Evolutionary conservation across 2,329 filamentous ascomycete genomes (phyloP).

Genomic region (Alternaria brassicae): DNA sequence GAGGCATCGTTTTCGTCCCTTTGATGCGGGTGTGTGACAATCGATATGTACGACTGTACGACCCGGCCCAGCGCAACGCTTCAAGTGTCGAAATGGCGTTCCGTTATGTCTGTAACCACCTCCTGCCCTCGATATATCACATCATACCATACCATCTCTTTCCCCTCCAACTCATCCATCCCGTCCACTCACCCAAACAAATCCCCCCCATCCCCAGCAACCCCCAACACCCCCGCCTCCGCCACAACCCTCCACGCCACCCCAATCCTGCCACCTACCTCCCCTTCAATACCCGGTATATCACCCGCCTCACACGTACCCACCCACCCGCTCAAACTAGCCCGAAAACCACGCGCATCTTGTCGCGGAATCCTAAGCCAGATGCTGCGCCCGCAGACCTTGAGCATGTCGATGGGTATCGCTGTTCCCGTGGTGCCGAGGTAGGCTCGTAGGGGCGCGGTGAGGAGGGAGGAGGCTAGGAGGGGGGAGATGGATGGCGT

Average conservation of each 20-base stretch:
- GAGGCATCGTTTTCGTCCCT: too few species aligned
- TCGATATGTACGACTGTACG: too few species aligned
- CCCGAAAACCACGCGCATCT: constrained; percentile 35
- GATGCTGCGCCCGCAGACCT: constrained; percentile 40
- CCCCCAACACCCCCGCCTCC: constrained; percentile 16
- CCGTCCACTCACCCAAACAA: background rate
- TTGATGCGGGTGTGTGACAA: too few species aligned
- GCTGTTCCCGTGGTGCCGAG: constrained; percentile 72
- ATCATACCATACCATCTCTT: too few species aligned
- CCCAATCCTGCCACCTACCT: constrained; percentile 16
- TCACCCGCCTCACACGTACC: constrained; percentile 32
- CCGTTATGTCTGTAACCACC: too few species aligned
- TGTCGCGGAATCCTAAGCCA: constrained; percentile 37
- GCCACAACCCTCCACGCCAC: constrained; percentile 41
- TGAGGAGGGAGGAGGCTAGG: constrained; percentile 68
- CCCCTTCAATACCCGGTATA: constrained; percentile 21
- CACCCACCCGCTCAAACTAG: constrained; percentile 36
- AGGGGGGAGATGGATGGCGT: constrained; percentile 60
- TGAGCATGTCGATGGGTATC: constrained; percentile 74
- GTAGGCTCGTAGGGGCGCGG: constrained; percentile 69
- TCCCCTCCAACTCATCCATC: background rate
- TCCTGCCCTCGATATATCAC: too few species aligned
- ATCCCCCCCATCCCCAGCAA: background rate
- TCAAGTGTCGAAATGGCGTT: too few species aligned
- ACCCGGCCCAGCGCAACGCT: too few species aligned